A percentile compares a stretch with the other conserved stretches of the same genome.
Conservation (phyloP, 1,284 basidiomycete species). For the Wolfiporia cocos region DNA sequence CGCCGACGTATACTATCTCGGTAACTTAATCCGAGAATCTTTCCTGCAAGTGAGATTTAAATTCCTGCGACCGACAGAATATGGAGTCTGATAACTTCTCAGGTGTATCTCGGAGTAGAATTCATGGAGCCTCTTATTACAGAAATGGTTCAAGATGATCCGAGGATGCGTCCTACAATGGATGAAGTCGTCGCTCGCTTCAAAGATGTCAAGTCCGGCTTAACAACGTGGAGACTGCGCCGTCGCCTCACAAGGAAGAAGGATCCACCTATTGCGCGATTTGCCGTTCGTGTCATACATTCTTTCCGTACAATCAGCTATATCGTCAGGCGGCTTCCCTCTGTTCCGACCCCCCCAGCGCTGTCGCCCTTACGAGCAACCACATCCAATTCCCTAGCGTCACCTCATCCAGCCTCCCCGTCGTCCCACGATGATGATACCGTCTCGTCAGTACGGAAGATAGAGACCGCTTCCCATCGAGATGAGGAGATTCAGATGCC, state of each 20-base stretch:
- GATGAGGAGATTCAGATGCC: no score
- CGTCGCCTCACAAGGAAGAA: conserved; percentile 1
- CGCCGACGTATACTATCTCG: conserved; percentile 25
- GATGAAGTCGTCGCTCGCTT: conserved; percentile 11
- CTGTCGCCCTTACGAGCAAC: not conserved
- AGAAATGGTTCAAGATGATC: conserved; percentile 13
- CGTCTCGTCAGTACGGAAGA: no score
- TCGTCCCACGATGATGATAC: no score
- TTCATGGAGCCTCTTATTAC: conserved; percentile 11
- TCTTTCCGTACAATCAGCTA: conserved; percentile 2
- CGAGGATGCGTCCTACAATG: conserved; percentile 9
- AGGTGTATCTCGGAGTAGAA: conserved; percentile 7
- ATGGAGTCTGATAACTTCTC: not conserved
- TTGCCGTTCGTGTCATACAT: conserved; percentile 1
- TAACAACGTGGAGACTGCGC: conserved; percentile 6
- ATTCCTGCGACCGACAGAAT: not conserved
- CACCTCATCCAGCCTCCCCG: no score
- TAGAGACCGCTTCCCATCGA: no score
- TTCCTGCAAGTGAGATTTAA: conserved; percentile 10
- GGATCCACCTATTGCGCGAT: not conserved
- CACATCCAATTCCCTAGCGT: no score
- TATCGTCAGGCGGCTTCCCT: not conserved
- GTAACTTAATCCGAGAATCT: conserved; percentile 25
- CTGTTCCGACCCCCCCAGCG: not conserved
- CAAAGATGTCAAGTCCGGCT: not conserved